A percentile compares a stretch with the other conserved stretches of the same genome.
phyloP scores from a whole-genome alignment of 148 eudicot genomes.

The Vaccinium myrtillus region DNA sequence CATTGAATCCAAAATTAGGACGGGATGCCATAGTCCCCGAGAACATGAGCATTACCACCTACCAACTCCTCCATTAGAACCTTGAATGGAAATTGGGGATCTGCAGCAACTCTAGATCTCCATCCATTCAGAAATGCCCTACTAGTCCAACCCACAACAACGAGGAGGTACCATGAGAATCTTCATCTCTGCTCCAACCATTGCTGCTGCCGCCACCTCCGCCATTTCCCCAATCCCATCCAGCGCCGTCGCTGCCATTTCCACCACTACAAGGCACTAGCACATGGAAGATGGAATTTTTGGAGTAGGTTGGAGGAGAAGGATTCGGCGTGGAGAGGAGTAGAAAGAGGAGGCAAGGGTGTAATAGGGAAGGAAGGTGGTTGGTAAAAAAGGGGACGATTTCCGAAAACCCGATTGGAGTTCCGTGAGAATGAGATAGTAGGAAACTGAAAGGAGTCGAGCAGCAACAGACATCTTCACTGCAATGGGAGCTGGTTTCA shows the following conservation, averaged over 20 bases:
- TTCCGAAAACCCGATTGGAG: not conserved
- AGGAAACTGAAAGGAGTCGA: slow-evolving; percentile 53
- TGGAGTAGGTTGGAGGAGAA: slow-evolving; percentile 13
- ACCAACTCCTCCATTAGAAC: slow-evolving; percentile 93
- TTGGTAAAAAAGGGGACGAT: slow-evolving; percentile 17
- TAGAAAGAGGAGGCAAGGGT: slow-evolving; percentile 13
- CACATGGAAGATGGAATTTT: slow-evolving; percentile 17
- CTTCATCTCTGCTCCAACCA: slow-evolving; percentile 25
- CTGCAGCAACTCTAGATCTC: slow-evolving; percentile 88
- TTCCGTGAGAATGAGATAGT: slow-evolving; percentile 33
- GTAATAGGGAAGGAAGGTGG: not conserved
- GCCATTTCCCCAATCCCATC: slow-evolving; percentile 17
- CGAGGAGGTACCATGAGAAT: slow-evolving; percentile 22
- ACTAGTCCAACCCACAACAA: slow-evolving; percentile 55
- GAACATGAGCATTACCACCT: slow-evolving; percentile 66
- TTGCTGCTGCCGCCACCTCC: slow-evolving; percentile 23
- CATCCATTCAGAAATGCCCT: slow-evolving; percentile 72
- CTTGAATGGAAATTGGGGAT: slow-evolving; percentile 94
- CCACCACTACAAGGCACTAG: slow-evolving; percentile 26
- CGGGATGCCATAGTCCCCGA: slow-evolving; percentile 96
- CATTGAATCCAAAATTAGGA: slow-evolving; percentile 92
- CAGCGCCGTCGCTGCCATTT: slow-evolving; percentile 14
- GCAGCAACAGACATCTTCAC: slow-evolving; percentile 43
- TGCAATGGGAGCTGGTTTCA: not conserved
- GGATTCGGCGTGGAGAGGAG: slow-evolving; percentile 16